Evolutionary conservation across 1,284 basidiomycete species (phyloP).

Genomic region (Trichosporon asahii): DNA sequence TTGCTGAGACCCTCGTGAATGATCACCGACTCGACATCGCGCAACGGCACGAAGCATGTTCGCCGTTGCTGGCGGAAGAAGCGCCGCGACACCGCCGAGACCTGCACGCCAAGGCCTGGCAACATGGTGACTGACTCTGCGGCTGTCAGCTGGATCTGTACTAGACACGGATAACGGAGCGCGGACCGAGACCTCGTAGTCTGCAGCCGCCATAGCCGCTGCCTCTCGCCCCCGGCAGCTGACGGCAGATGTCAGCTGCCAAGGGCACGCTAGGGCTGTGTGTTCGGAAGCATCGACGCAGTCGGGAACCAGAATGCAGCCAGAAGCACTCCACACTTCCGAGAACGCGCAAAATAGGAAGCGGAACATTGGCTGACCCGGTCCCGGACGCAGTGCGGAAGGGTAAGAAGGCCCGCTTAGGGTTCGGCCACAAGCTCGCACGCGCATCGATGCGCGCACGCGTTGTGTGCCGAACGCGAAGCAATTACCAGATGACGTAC

Average conservation of each 20-base stretch:
- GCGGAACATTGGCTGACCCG: not conserved
- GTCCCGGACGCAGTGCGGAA: not conserved
- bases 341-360: not conserved
- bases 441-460: not conserved
- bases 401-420: not conserved
- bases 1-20: conserved; percentile 42
- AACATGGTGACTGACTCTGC: conserved; percentile 41
- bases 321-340: not conserved
- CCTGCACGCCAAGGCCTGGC: conserved; percentile 62
- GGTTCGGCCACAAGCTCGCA: not conserved
- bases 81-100: conserved; percentile 55
- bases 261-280: not conserved
- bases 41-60: conserved; percentile 34
- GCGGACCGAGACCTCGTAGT: not conserved
- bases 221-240: not conserved
- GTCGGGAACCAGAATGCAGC: not conserved
- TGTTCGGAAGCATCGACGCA: not conserved
- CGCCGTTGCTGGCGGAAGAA: conserved; percentile 12
- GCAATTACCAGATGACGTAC: not conserved
- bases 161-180: not conserved
- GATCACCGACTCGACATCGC: conserved; percentile 34
- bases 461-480: not conserved
- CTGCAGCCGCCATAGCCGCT: not conserved
- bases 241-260: not conserved
- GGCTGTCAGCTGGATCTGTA: conserved; percentile 18